phyloP scores from a whole-genome alignment of 139 green algal species.

The Tetraselmis striata region DNA sequence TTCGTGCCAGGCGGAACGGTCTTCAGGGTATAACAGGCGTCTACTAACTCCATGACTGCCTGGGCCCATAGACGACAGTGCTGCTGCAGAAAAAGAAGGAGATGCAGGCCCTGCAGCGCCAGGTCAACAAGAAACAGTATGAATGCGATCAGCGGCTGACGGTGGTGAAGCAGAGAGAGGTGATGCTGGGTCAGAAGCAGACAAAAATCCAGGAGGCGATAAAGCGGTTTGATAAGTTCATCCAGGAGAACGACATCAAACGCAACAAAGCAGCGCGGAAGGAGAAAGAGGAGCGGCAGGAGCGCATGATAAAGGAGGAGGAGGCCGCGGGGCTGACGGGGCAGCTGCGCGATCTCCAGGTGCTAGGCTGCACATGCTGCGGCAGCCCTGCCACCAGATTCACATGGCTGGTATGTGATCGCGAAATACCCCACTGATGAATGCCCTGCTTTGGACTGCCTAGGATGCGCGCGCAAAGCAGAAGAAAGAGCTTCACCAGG shows the following conservation, averaged over 20 bases:
- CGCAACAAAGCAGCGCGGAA: background rate
- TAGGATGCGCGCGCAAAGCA: background rate
- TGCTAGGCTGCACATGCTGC: too few relatives aligned
- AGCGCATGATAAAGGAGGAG: background rate
- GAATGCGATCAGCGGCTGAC: background rate
- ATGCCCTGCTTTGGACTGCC: too few relatives aligned
- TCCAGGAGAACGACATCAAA: background rate
- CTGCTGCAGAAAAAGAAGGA: background rate
- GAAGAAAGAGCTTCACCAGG: background rate
- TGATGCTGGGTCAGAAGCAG: background rate
- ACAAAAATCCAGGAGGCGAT: background rate
- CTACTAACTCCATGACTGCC: too few relatives aligned
- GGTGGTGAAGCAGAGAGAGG: background rate
- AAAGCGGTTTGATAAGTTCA: background rate
- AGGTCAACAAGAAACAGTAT: background rate
- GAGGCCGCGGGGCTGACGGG: background rate
- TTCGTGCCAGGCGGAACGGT: too few relatives aligned
- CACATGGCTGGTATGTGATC: too few relatives aligned
- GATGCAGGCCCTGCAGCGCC: background rate
- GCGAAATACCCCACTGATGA: too few relatives aligned
- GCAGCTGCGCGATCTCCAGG: background rate
- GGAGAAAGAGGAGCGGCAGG: background rate
- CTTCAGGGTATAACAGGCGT: too few relatives aligned
- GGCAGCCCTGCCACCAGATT: too few relatives aligned
- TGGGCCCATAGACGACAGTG: background rate